These are phyloP conservation scores for Diutina pseudorugosa DNA, from an alignment of 1,139 yeast species.

Conservation along the genomic window DNA sequence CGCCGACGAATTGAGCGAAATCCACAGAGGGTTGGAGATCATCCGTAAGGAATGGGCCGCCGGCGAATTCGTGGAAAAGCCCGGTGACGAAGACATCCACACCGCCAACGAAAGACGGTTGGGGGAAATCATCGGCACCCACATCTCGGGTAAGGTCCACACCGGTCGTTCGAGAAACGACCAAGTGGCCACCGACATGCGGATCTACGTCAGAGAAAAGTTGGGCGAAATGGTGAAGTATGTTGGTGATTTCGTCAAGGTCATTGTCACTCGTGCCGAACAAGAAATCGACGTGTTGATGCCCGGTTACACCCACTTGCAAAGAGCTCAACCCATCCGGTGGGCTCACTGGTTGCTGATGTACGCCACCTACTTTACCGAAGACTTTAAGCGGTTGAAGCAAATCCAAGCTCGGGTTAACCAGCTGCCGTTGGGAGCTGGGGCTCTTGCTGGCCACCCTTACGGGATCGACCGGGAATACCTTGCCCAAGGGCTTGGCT, in stretches of 20 bases:
- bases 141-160: slow-evolving; percentile 93
- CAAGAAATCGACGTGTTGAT: slow-evolving; percentile 79
- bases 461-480: slow-evolving; percentile 93
- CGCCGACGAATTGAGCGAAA: slow-evolving; percentile 57
- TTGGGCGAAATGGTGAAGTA: slow-evolving; percentile 46
- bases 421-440: slow-evolving; percentile 86
- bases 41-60: slow-evolving; percentile 73
- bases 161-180: slow-evolving; percentile 98
- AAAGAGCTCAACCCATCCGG: slow-evolving; percentile 97
- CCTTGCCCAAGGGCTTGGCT: slow-evolving; percentile 68
- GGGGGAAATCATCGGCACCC: slow-evolving; percentile 89
- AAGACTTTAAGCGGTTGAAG: slow-evolving; percentile 74
- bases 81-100: slow-evolving; percentile 96
- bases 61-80: slow-evolving; percentile 66
- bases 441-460: slow-evolving; percentile 98
- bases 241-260: slow-evolving; percentile 49
- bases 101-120: slow-evolving; percentile 97
- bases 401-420: slow-evolving; percentile 78
- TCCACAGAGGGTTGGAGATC: slow-evolving; percentile 66
- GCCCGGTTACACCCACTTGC: slow-evolving; percentile 99
- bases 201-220: slow-evolving; percentile 80
- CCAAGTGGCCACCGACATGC: slow-evolving; percentile 97
- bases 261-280: slow-evolving; percentile 65
- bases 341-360: slow-evolving; percentile 97
- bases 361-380: slow-evolving; percentile 88